phyloP scores from a whole-genome alignment of 768 basidiomycete genomes.

The Xerocomellus chrysenteron region DNA sequence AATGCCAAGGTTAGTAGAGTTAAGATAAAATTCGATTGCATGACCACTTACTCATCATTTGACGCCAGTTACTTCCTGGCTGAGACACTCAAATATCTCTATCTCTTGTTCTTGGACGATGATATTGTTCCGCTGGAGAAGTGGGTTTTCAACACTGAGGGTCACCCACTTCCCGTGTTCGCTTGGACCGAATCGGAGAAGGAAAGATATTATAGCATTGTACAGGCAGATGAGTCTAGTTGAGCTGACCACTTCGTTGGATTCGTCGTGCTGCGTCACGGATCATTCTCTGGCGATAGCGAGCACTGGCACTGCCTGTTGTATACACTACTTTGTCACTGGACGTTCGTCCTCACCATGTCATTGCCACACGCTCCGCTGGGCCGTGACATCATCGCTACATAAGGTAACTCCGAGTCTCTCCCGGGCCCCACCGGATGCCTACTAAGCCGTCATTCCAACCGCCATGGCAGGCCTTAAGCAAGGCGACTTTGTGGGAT shows the following conservation, averaged over 20 bases:
- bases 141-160: slow-evolving; percentile 70
- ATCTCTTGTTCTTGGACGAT: slow-evolving; percentile 64
- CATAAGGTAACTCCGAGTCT: slow-evolving; percentile 13
- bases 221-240: neutral
- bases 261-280: neutral
- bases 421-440: neutral
- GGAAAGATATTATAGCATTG: slow-evolving; percentile 28
- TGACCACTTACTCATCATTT: neutral
- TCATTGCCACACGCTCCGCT: neutral
- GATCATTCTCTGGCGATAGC: neutral
- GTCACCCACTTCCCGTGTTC: slow-evolving; percentile 76
- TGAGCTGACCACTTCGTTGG: neutral
- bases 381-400: neutral
- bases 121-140: slow-evolving; percentile 55
- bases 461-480: slow-evolving; percentile 40
- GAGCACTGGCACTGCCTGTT: neutral
- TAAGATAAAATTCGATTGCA: neutral
- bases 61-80: slow-evolving; percentile 49
- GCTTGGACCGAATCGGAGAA: slow-evolving; percentile 58
- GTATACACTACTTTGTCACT: neutral
- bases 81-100: slow-evolving; percentile 70
- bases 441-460: neutral
- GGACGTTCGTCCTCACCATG: neutral
- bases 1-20: slow-evolving; percentile 68
- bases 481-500: slow-evolving; percentile 84